Conservation (phyloP, 108 stramenopile genomes). For the Cyclostephanos invisitatus region DNA sequence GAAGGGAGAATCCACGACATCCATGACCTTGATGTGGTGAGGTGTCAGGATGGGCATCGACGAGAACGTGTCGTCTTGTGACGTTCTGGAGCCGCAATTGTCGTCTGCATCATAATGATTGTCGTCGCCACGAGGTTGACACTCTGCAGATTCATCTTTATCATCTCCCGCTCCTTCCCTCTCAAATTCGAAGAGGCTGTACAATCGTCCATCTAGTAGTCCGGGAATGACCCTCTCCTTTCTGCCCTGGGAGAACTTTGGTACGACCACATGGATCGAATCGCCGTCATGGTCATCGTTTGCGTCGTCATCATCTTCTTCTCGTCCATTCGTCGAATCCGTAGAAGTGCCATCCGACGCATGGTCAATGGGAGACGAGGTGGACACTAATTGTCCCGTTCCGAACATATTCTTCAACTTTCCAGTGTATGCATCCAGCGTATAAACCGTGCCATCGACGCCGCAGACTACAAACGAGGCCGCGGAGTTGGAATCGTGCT, state of each 20-base stretch:
- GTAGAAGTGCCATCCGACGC: neutral
- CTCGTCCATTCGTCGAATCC: neutral
- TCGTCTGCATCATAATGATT: conserved; percentile 28
- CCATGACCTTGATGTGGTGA: conserved; percentile 55
- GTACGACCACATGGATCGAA: neutral
- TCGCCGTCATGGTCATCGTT: conserved; percentile 11
- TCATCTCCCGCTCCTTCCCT: conserved; percentile 21
- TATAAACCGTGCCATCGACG: conserved; percentile 67
- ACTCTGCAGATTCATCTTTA: conserved; percentile 17
- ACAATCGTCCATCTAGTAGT: conserved; percentile 69
- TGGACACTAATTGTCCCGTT: conserved; percentile 55
- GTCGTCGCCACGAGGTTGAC: neutral
- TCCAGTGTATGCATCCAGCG: conserved; percentile 59
- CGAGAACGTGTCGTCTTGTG: conserved; percentile 9
- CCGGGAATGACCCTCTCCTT: conserved; percentile 67
- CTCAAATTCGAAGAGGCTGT: conserved; percentile 31
- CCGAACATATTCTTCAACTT: conserved; percentile 50
- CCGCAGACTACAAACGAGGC: conserved; percentile 63
- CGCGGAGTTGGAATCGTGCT: conserved; percentile 17
- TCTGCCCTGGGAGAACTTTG: conserved; percentile 12
- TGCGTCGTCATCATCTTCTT: neutral
- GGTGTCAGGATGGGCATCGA: conserved; percentile 3
- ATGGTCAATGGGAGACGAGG: conserved; percentile 34
- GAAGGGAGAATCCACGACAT: conserved; percentile 64
- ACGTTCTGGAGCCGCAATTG: conserved; percentile 2